Evolutionary conservation across 2,329 filamentous ascomycete genomes (phyloP), one percentile per base, ranked within the genome.

Genomic region (Metarhizium anisopliae): DNA sequence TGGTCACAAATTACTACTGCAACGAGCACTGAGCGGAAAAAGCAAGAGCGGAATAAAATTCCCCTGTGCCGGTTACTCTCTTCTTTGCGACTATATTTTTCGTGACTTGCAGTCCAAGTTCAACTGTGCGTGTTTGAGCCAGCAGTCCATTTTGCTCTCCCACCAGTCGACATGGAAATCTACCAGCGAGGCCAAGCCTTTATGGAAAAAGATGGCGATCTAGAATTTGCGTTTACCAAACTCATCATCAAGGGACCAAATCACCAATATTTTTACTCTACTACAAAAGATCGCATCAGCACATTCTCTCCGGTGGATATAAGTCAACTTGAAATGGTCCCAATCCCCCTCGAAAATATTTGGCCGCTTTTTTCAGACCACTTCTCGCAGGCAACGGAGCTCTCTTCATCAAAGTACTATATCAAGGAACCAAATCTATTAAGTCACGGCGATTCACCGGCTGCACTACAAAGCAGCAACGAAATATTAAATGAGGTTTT

Each of bases 401-500:
- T 50, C 36, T 51, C 42, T 14, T 25, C 47, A 29, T 55, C 53
- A 18, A 50, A 36, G n/a, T 51, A 49, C 29, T 53, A 53, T 16
- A 36, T 53, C 16, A 53, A 47, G n/a, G 42, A 29, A n/a, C 51
- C 40, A 32, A 53, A 53, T 30, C 18, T 47, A 4, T 13, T 29
- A 16, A 6, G 16, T 42, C 47, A 53, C n/a, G 42, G 29, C 13
- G 11, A 29, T 14, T 53, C 51, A 14, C 25, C 51, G 10, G 14
- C 40, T 4, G 7, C 11, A 16, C 16, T 36, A n/a, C 43, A 47
- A 47, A 47, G 3, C n/a, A 52, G 38, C 38, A 40, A 16, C 20
- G 6, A 30, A 36, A 13, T 61, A 50, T 25, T 61, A 8, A 51
- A 30, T 11, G 59, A 61, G 50, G 52, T 58, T n/a, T 29, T 51